Conservation (phyloP, 208 protist species). For the Trypanosoma grayi region DNA sequence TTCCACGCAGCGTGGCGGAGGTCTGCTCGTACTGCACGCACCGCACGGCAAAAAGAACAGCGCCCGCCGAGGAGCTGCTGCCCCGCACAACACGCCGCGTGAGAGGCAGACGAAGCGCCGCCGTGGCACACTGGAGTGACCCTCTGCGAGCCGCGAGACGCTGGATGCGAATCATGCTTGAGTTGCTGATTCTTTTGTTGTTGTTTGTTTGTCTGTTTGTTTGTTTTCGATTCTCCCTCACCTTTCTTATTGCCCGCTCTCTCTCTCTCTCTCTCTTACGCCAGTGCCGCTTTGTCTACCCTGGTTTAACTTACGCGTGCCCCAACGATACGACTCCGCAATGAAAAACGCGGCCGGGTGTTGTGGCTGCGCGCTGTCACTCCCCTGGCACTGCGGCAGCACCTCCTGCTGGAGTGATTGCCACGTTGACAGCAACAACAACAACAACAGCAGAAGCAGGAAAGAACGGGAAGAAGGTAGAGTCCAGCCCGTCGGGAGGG, state of each 20-base stretch:
- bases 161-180: constrained; percentile 21
- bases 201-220: not conserved
- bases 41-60: constrained; percentile 19
- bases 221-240: not conserved
- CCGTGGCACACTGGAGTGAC: not conserved
- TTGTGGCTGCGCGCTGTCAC: not conserved
- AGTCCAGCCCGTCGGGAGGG: not conserved
- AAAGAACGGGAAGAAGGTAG: not conserved
- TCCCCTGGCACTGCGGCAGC: not conserved
- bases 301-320: too few species aligned
- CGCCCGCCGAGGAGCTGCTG: not conserved
- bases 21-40: constrained; percentile 74
- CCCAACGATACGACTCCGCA: too few species aligned
- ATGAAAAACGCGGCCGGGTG: not conserved
- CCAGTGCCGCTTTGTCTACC: too few species aligned
- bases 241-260: too few species aligned
- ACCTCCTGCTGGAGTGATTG: not conserved
- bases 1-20: constrained; percentile 56
- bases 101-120: constrained; percentile 3
- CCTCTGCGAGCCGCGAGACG: constrained; percentile 8
- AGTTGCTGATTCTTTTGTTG: not conserved
- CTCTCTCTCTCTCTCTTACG: too few species aligned
- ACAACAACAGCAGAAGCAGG: not conserved
- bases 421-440: not conserved
- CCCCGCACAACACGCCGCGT: not conserved